phyloP scores from a whole-genome alignment of 148 eudicot species.

The Nyssa sinensis region DNA sequence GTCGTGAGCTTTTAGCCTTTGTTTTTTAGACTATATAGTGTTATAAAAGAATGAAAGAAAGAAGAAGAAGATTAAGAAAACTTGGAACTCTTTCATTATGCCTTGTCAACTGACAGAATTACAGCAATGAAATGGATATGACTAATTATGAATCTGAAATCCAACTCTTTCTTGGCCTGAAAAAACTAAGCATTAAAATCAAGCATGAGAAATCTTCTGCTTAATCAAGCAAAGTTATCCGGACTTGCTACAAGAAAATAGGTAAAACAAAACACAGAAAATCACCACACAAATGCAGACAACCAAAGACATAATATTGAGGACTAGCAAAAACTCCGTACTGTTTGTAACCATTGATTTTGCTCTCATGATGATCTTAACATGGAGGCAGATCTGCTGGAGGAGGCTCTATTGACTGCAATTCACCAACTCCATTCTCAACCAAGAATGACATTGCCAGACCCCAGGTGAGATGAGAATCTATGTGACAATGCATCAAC shows the following conservation, averaged over 20 bases:
- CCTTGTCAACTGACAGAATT: too few species aligned
- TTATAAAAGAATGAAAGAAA: too few species aligned
- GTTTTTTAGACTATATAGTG: too few species aligned
- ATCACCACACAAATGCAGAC: not conserved
- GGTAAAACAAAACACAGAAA: too few species aligned
- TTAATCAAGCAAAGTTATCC: not conserved
- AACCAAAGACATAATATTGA: not conserved
- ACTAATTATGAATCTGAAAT: not conserved
- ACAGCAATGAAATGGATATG: too few species aligned
- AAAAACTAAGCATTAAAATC: not conserved
- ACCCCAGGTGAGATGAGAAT: slow-evolving; percentile 77
- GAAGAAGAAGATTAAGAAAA: too few species aligned
- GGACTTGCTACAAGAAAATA: not conserved
- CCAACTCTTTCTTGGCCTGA: not conserved
- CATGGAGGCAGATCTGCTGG: slow-evolving; percentile 82
- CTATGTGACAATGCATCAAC: slow-evolving; percentile 94
- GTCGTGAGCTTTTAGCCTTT: too few species aligned
- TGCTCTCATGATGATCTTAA: slow-evolving; percentile 28
- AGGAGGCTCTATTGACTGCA: slow-evolving; percentile 60
- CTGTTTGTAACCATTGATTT: not conserved
- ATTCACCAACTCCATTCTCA: slow-evolving; percentile 63
- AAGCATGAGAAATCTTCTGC: not conserved
- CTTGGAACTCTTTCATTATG: too few species aligned
- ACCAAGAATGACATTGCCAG: slow-evolving; percentile 74
- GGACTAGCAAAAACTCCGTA: not conserved